Base-by-base conservation (phyloP, 2,329 filamentous ascomycete species). In the Boeremia exigua region DNA sequence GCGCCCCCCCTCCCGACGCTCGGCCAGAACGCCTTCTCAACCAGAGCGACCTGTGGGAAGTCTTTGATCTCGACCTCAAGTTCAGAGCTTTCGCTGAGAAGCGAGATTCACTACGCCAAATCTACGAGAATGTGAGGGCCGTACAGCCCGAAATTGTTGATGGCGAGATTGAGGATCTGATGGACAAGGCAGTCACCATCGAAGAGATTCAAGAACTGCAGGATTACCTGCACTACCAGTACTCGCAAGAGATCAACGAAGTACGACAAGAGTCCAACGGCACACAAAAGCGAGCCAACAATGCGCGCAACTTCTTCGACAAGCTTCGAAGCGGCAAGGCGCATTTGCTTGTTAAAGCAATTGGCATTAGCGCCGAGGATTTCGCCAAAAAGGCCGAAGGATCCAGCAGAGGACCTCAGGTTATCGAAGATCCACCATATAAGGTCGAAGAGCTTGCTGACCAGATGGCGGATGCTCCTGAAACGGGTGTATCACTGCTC, bases 191-290 rank as follows among this genome's bases (percentile, higher is more conserved):
- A 3, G 86, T 86, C 4, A 94, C 90, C 0, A 93, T 97, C 82
- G 95, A 99, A 72, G 95, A 99, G 72, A 83, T 99, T 15, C 95
- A 99, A 72, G 95, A 99, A 74, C 79, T 99, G 19, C 94, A 98
- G 71, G 95, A 99, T 70, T 98, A 98, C 68, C 81, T 98, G 48
- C 92, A 98, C 70, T 99, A 99, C 76, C 90, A 93, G 69, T 98
- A 98, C 68, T 87, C 90, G 4, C 81, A 87, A 3, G 87, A 96
- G 72, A 81, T 98, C 44, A 94, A 91, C 71, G 93, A 98, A 60
- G 77, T 96, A 43, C 85, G 88, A 12, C 79, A 86, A 58, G 81
- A 86, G 52, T 79, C 82, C 9, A 89, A 89, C 57, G 85, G 87
- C 49, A 84, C 83, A 3, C 92, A 92, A 70, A 86, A 88, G 57